Evolutionary conservation across 345 rosid species (phyloP).

Genomic region (Acer saccharum): DNA sequence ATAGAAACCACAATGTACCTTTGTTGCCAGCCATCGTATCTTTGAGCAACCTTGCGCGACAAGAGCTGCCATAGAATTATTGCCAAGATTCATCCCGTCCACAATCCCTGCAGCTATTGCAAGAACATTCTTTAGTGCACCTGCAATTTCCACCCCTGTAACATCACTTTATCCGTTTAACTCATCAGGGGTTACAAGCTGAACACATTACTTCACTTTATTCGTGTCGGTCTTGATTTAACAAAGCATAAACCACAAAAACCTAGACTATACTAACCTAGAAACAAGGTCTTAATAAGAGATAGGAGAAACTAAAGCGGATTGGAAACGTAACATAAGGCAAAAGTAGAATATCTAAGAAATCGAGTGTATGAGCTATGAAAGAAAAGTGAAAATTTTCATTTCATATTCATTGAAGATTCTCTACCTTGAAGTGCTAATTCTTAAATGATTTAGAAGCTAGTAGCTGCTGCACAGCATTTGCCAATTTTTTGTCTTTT

Average conservation of each 20-base stretch:
- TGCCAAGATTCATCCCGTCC: constrained; percentile 90
- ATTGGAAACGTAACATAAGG: not conserved
- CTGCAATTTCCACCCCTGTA: constrained; percentile 95
- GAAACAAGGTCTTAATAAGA: not conserved
- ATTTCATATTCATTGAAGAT: constrained; percentile 14
- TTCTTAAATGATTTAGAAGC: constrained; percentile 80
- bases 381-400: not conserved
- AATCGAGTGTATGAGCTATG: no score
- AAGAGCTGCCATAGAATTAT: constrained; percentile 98
- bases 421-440: constrained; percentile 82
- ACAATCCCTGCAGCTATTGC: constrained; percentile 98
- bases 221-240: constrained; percentile 10
- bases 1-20: constrained; percentile 43
- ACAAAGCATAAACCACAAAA: constrained; percentile 2
- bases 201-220: constrained; percentile 35
- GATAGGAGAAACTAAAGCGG: not conserved
- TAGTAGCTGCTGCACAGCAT: constrained; percentile 77
- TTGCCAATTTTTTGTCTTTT: constrained; percentile 32
- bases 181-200: constrained; percentile 75
- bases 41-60: constrained; percentile 96
- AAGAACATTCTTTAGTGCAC: constrained; percentile 91
- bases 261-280: constrained; percentile 3
- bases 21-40: constrained; percentile 92
- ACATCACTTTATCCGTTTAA: no score
- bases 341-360: no score